Base-by-base conservation (phyloP, 2,329 filamentous ascomycete genomes). In the Aureobasidium sp. region DNA sequence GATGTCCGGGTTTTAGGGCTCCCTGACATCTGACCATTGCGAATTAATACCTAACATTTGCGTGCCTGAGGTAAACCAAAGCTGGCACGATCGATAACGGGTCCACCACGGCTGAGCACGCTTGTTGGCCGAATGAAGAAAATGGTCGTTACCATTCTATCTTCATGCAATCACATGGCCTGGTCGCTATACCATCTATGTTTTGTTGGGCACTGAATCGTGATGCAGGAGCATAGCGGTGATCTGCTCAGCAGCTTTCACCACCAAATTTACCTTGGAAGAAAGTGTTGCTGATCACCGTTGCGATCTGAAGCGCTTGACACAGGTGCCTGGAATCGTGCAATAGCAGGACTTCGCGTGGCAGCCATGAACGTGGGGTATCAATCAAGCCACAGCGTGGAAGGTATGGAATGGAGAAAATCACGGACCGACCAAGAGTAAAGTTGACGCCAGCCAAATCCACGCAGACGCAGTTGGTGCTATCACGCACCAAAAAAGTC, bases 331-430 rank as follows among this genome's bases (percentile, higher is more conserved):
- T 57, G 29, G 27, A 25, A 42, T 44, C 39, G 53, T 37, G 34
- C 34, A 37, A 37, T 14, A 49, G 32, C 44, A 59, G 10, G 30
- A 37, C 11, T 37, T 41, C 59, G 49, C 59, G 59, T 53, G 59
- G 59, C 48, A 61, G 50, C 59, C 59, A 61, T 61, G 27, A 47
- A 25, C 32, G 50, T 61, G 59, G 59, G 59, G 59, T 54, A 41
- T 30, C 7, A 16, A 16, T 4, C 21, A 42, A 59, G 44, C 45
- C 57, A 59, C 41, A 59, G 39, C 36, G 44, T 59, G 34, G 32
- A 41, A 34, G 27, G 16, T 47, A 34, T 37, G 36, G 6, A 42
- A 41, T 39, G 14, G 44, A 36, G 34, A 50, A 10, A 25, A 50
- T 32, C 11, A 36, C 32, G 44, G 41, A 42, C 45, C 57, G 45